Evolutionary conservation across 371 early-diverging fungal genomes (phyloP).

Genomic region (Umbelopsis sp.): DNA sequence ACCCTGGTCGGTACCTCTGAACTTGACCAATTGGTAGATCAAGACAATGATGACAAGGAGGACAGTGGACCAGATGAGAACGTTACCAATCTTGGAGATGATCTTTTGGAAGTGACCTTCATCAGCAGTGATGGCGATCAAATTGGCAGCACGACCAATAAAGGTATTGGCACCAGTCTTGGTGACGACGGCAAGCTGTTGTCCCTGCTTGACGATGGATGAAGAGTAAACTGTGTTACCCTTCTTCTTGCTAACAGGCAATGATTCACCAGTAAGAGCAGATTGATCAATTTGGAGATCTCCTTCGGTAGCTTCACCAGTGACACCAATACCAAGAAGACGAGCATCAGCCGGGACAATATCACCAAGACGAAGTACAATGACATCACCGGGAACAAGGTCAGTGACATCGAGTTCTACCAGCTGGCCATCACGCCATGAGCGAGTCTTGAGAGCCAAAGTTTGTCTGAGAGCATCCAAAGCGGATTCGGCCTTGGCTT

Average conservation of each 20-base stretch:
- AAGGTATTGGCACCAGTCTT: constrained; percentile 90
- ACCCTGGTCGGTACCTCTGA: constrained; percentile 26
- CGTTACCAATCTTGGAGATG: constrained; percentile 83
- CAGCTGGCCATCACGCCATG: constrained; percentile 77
- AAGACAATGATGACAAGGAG: constrained; percentile 81
- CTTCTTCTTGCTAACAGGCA: constrained; percentile 80
- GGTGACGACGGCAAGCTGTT: constrained; percentile 82
- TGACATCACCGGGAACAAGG: constrained; percentile 87
- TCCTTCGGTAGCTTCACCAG: constrained; percentile 74
- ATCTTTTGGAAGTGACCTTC: constrained; percentile 89
- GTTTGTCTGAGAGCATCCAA: constrained; percentile 88
- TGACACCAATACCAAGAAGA: constrained; percentile 81
- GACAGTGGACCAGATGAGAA: constrained; percentile 73
- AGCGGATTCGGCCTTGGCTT: constrained; percentile 89
- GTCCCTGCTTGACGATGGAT: constrained; percentile 84
- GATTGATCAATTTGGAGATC: constrained; percentile 92
- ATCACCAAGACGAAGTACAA: constrained; percentile 89
- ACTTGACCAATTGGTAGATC: constrained; percentile 60
- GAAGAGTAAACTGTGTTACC: constrained; percentile 83
- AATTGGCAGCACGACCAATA: constrained; percentile 90
- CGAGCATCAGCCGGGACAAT: constrained; percentile 92
- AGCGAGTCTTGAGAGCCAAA: constrained; percentile 79
- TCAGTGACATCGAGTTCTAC: constrained; percentile 76
- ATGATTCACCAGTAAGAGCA: constrained; percentile 92
- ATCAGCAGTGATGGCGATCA: constrained; percentile 84